Base-by-base conservation (phyloP, 495 filamentous ascomycete species). In the Xylaria intraflava region DNA sequence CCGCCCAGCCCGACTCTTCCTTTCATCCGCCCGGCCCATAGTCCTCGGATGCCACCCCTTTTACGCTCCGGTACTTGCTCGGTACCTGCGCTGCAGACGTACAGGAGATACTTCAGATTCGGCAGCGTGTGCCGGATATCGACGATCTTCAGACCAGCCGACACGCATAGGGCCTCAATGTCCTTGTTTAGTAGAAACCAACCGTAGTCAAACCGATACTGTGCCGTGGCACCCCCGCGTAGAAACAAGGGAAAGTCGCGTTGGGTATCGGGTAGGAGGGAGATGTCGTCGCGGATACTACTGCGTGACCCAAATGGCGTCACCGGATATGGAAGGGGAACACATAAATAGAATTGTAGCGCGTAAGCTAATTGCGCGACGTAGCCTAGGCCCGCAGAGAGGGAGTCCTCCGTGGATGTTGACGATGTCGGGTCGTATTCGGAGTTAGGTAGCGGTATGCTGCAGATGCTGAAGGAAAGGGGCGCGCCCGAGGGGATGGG, bases 121-220 rank as follows among this genome's bases (percentile, higher is more conserved):
- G 90, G 88, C 14, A 96, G 73, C 2, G 92, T 97, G 53, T 95
- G 88, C 0, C 93, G 77, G 12, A 95, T 86, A 66, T 98, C 93
- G 35, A 95, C 76, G 9, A 90, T 80, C 40, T 83, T 80, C 2
- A 96, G 65, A 0, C 85, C 87, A 51, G 86, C 81, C n/a, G 79
- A 74, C 51, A 76, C 80, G 56, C 90, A 87, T 26, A 98, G 74
- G 36, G 87, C 78, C 69, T 98, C 92, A 41, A 98, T 88, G 60
- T 96, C 77, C 62, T 96, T 92, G 69, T 97, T 96, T 3, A 98
- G 74, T 10, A 97, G 69, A 58, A 97, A 98, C 57, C 96, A 90
- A 5, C 77, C 93, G 71, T 97, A 98, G 57, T 96, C 92, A 64
- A 96, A 96, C 9, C 91, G 82, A 62, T 87, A 95, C 26, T 85